A percentile compares a stretch with the other conserved stretches of the same genome.
Evolutionary conservation across 2,329 filamentous ascomycete species (phyloP).

Genomic region (Chaetomiaceae sp.): DNA sequence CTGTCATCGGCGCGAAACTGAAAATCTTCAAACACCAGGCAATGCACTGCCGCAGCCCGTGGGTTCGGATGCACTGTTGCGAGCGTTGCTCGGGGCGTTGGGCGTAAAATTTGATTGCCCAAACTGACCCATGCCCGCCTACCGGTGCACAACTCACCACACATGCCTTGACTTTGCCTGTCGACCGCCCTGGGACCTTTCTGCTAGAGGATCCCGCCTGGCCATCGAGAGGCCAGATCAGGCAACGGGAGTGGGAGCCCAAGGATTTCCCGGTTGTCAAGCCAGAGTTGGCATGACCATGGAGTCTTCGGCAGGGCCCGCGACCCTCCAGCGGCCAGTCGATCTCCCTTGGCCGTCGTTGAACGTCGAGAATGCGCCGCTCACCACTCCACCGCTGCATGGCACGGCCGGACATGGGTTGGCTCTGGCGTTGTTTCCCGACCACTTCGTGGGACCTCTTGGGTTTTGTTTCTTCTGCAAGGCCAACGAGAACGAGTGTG

Average conservation of each 20-base stretch:
- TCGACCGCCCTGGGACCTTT: too few species aligned
- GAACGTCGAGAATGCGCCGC: neutral
- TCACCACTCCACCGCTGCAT: conserved; percentile 9
- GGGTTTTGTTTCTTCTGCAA: conserved; percentile 14
- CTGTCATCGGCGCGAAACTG: conserved; percentile 21
- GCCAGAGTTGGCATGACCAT: conserved; percentile 5
- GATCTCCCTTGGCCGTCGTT: neutral
- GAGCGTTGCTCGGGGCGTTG: neutral
- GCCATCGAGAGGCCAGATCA: neutral
- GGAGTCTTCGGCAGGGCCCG: conserved; percentile 10
- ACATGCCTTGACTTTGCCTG: neutral
- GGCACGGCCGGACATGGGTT: conserved; percentile 11
- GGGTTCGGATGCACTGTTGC: neutral
- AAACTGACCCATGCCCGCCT: too few species aligned
- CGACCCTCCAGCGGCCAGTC: conserved; percentile 14
- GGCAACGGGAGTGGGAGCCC: neutral
- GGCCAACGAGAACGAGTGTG: conserved; percentile 1
- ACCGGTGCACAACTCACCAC: too few species aligned
- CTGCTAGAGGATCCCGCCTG: neutral
- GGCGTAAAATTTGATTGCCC: neutral
- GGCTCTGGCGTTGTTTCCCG: conserved; percentile 12
- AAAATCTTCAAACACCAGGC: conserved; percentile 13
- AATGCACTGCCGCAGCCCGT: conserved; percentile 21
- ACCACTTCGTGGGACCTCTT: conserved; percentile 15
- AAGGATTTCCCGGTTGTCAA: neutral